phyloP scores from a whole-genome alignment of 306 rosid genomes.

The Fagus sylvatica region DNA sequence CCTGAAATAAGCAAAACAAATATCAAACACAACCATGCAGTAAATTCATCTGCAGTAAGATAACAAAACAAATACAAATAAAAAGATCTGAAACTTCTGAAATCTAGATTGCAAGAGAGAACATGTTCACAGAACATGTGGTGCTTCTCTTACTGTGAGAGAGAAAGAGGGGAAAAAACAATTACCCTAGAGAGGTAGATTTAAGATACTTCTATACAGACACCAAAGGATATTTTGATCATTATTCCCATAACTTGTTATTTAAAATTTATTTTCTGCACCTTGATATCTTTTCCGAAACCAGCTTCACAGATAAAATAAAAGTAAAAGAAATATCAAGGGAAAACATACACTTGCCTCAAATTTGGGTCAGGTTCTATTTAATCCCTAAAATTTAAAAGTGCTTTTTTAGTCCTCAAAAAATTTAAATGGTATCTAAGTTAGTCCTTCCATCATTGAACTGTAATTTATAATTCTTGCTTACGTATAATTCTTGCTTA shows the following conservation, averaged over 20 bases:
- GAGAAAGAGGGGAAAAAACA: background rate
- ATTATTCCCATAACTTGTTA: too few species aligned
- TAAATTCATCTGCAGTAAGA: background rate
- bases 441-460: too few species aligned
- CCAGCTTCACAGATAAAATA: background rate
- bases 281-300: background rate
- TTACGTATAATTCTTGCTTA: too few species aligned
- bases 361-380: too few species aligned
- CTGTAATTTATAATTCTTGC: too few species aligned
- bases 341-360: too few species aligned
- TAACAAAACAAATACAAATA: background rate
- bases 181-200: background rate
- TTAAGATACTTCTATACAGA: background rate
- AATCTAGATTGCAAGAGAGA: background rate
- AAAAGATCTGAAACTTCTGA: background rate
- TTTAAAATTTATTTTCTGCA: background rate
- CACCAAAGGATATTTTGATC: background rate
- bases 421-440: too few species aligned
- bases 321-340: background rate
- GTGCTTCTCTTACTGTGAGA: background rate
- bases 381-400: too few species aligned
- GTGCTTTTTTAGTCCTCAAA: too few species aligned
- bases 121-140: background rate
- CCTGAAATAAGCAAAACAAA: slow-evolving; percentile 28
- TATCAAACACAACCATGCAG: background rate